These are phyloP conservation scores for Saturnispora sanitii DNA, from an alignment of 805 yeast genomes.

Conservation along the genomic window DNA sequence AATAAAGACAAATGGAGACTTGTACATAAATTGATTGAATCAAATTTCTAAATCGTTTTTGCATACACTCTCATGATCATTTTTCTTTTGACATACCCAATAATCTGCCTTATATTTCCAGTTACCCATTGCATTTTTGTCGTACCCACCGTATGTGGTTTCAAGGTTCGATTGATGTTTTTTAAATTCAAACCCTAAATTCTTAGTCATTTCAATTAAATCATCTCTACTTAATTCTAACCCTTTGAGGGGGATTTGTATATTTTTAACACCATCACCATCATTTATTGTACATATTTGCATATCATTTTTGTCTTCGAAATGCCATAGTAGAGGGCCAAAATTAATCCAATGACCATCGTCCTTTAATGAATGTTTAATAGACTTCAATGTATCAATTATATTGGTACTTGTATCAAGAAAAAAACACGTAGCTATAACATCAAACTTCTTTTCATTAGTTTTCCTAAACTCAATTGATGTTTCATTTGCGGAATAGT, in stretches of 20 bases:
- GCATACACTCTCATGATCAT: background rate
- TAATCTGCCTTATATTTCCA: constrained; percentile 55
- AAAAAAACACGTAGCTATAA: constrained; percentile 47
- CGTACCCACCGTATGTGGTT: constrained; percentile 42
- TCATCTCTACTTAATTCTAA: constrained; percentile 53
- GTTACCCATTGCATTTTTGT: constrained; percentile 39
- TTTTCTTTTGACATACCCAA: constrained; percentile 45
- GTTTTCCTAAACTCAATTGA: constrained; percentile 34
- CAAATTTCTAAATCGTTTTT: constrained; percentile 29
- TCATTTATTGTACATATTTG: constrained; percentile 18
- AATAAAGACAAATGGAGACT: constrained; percentile 54
- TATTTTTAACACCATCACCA: constrained; percentile 16
- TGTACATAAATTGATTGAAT: constrained; percentile 39
- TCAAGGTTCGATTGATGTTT: constrained; percentile 35
- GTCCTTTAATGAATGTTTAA: constrained; percentile 34
- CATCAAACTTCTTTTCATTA: constrained; percentile 33
- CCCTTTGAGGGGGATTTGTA: constrained; percentile 37
- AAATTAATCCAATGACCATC: constrained; percentile 53
- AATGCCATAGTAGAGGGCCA: constrained; percentile 69
- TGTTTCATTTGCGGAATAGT: constrained; percentile 28
- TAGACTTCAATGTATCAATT: constrained; percentile 44
- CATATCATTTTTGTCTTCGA: constrained; percentile 39
- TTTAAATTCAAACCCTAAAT: constrained; percentile 42
- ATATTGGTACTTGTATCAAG: constrained; percentile 55
- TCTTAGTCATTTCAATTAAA: constrained; percentile 34